Evolutionary conservation across 208 protist genomes (phyloP).

Genomic region (Trypanosoma avium): DNA sequence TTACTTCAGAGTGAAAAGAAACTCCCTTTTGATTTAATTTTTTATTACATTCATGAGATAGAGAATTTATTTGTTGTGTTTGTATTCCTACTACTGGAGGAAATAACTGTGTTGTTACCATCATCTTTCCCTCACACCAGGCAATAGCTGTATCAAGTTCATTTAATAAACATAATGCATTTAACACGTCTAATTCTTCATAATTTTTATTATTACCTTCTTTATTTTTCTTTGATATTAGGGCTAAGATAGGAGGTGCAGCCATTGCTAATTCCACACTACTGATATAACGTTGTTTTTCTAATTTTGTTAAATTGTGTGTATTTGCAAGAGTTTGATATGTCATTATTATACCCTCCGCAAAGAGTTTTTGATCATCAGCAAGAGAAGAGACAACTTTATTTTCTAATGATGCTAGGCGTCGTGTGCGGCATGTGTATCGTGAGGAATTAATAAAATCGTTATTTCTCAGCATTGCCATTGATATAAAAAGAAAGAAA

Average conservation of each 20-base stretch:
- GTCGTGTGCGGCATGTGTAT: neutral
- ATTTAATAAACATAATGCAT: conserved; percentile 4
- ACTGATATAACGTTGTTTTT: neutral
- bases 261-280: neutral
- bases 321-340: neutral
- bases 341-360: conserved; percentile 14
- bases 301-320: neutral
- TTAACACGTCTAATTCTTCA: neutral
- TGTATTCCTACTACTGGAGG: neutral
- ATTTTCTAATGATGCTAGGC: conserved; percentile 1
- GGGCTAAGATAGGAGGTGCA: neutral
- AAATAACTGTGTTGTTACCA: conserved; percentile 2
- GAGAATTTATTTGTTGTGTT: neutral
- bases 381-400: neutral
- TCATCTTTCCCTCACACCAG: conserved; percentile 21
- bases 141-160: conserved; percentile 21
- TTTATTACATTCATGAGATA: neutral
- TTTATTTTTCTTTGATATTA: neutral
- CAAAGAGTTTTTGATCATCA: conserved; percentile 18
- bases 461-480: neutral
- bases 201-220: neutral
- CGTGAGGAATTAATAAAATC: neutral
- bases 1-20: neutral
- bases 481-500: neutral
- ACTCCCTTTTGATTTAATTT: neutral